These are phyloP conservation scores for Ophiobolus disseminans DNA, from an alignment of 2,329 filamentous ascomycete species.

Conservation along the genomic window DNA sequence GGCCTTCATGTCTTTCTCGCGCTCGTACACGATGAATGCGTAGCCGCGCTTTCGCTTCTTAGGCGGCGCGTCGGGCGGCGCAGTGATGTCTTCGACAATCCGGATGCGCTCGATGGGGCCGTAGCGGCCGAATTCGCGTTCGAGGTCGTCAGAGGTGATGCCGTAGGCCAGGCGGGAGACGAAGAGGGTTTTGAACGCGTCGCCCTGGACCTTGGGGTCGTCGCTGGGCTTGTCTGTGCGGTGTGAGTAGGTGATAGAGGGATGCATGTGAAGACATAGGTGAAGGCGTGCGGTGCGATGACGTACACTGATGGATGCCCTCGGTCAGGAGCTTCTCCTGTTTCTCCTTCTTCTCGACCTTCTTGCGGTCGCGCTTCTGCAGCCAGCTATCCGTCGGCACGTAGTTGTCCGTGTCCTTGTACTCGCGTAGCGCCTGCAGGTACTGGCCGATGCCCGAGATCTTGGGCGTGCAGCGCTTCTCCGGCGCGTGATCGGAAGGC, in stretches of 20 bases:
- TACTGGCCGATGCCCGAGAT: conserved; percentile 78
- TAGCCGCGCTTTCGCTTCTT: conserved; percentile 83
- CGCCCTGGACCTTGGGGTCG: conserved; percentile 87
- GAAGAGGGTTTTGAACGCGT: conserved; percentile 94
- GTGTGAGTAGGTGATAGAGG: conserved; percentile 20
- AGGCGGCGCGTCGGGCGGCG: conserved; percentile 65
- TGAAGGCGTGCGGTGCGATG: conserved; percentile 9
- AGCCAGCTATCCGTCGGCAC: conserved; percentile 91
- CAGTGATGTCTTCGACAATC: conserved; percentile 79
- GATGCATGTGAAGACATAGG: background rate
- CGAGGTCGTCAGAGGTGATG: conserved; percentile 85
- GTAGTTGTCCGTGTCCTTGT: conserved; percentile 79
- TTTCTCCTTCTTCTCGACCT: conserved; percentile 76
- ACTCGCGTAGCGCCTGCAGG: conserved; percentile 75
- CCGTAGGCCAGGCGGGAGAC: conserved; percentile 90
- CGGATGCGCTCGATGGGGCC: conserved; percentile 95
- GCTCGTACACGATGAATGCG: conserved; percentile 95
- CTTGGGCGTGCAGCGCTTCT: conserved; percentile 76
- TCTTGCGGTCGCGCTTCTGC: conserved; percentile 82
- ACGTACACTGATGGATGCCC: conserved; percentile 69
- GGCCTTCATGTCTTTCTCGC: conserved; percentile 99
- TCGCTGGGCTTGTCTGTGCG: conserved; percentile 76
- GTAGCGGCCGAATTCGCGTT: conserved; percentile 91
- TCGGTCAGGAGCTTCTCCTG: conserved; percentile 70
- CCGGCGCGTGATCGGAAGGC: conserved; percentile 80